A percentile compares a stretch with the other conserved stretches of the same genome.
Evolutionary conservation across 768 basidiomycete genomes (phyloP).

Genomic region (Arthromyces matolae): DNA sequence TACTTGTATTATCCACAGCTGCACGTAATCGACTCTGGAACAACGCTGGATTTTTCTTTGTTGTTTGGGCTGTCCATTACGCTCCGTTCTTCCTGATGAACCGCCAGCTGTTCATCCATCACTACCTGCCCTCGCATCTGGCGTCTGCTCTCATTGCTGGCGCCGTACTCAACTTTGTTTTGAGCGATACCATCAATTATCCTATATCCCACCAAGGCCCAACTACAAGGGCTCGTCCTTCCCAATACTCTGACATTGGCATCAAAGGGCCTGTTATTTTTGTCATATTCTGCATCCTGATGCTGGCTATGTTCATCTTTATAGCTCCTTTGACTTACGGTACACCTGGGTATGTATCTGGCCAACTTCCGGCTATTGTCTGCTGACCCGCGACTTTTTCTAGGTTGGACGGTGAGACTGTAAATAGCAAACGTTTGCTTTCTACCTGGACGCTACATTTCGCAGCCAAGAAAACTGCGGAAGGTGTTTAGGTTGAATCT

Average conservation of each 20-base stretch:
- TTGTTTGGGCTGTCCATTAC: slow-evolving; percentile 95
- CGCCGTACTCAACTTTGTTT: slow-evolving; percentile 83
- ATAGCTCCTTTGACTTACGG: slow-evolving; percentile 93
- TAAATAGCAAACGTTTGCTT: slow-evolving; percentile 79
- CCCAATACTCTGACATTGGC: slow-evolving; percentile 71
- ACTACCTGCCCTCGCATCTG: slow-evolving; percentile 96
- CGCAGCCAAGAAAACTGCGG: slow-evolving; percentile 61
- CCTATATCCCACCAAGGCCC: slow-evolving; percentile 80
- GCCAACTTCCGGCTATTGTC: slow-evolving; percentile 7
- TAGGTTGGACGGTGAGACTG: slow-evolving; percentile 81
- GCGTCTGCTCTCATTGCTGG: slow-evolving; percentile 91
- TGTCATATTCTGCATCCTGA: slow-evolving; percentile 49
- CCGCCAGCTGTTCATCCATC: slow-evolving; percentile 95
- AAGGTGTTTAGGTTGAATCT: slow-evolving; percentile 25
- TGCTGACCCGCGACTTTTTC: slow-evolving; percentile 16
- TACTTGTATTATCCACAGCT: slow-evolving; percentile 43
- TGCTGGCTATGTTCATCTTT: slow-evolving; percentile 69
- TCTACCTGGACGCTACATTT: slow-evolving; percentile 95
- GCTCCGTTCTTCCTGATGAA: slow-evolving; percentile 97
- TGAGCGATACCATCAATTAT: slow-evolving; percentile 89
- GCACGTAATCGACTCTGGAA: slow-evolving; percentile 94
- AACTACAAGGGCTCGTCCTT: slow-evolving; percentile 51
- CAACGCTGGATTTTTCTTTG: slow-evolving; percentile 91
- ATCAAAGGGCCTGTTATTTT: slow-evolving; percentile 68
- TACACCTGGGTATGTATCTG: slow-evolving; percentile 75